Evolutionary conservation across 2,329 filamentous ascomycete genomes (phyloP), one percentile per base, ranked within the genome.

Genomic region (Clathrospora elynae): DNA sequence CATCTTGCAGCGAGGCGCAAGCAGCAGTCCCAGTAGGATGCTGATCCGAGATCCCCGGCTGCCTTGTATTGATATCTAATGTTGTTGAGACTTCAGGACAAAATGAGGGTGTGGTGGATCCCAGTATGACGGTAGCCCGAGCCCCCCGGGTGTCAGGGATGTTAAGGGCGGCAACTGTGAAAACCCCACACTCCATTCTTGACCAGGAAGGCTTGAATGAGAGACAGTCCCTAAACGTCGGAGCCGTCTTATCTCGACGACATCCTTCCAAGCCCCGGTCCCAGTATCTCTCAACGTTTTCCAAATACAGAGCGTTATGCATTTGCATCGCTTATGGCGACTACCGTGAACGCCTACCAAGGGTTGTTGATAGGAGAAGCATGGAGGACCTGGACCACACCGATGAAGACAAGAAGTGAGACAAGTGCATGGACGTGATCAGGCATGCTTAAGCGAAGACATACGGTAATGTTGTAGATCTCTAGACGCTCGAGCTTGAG

Each of bases 101-200:
- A 29, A 30, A 33, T 29, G 41, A 53, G 26, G 51, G 49, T 47
- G 49, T 53, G 42, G 40, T 47, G 24, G 30, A 43, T 44, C 28
- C 45, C 48, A 59, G 25, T 16, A 29, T 30, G 33, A 26, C 48
- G 45, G 48, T 42, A 44, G 40, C 41, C 57, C 55, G 49, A 46
- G 43, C 48, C 54, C 55, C 51, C 45, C 55, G 49, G 33, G 28
- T 28, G 42, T 45, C 48, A 55, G 41, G 49, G 53, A 50, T 57
- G 37, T 30, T 48, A 39, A 40, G 43, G 39, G 51, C 40, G 49
- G 53, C 50, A 42, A 54, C 28, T 30, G 34, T 51, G 42, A 38
- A 46, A 38, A 22, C 42, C 39, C 38, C 45, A 53, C 48, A 41
- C 46, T 45, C 50, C 26, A 31, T 35, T 38, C 42, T 39, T 40